These are phyloP conservation scores for Kwoniella botswanensis DNA, from an alignment of 768 basidiomycete genomes.

Conservation along the genomic window DNA sequence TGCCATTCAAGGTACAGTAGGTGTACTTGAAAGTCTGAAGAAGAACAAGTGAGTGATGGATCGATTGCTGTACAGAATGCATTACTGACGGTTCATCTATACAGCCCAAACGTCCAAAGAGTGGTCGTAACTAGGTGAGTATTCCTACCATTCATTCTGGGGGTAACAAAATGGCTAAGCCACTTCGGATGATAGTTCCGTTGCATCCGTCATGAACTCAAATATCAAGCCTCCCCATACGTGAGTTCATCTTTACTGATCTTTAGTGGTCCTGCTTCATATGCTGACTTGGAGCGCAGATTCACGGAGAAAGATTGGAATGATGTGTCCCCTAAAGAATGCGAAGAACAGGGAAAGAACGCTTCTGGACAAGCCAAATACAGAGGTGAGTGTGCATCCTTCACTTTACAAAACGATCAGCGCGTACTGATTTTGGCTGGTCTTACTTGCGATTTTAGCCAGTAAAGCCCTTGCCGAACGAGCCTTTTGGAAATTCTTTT, in stretches of 20 bases:
- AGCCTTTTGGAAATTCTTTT: constrained; percentile 51
- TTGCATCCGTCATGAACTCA: constrained; percentile 59
- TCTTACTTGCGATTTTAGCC: constrained; percentile 23
- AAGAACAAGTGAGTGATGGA: constrained; percentile 62
- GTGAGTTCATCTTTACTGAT: constrained; percentile 9
- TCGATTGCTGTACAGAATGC: too few species aligned
- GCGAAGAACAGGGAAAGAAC: constrained; percentile 35
- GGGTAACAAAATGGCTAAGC: neutral
- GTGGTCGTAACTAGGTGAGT: constrained; percentile 65
- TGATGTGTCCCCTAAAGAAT: constrained; percentile 12
- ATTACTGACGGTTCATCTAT: neutral
- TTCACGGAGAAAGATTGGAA: constrained; percentile 54
- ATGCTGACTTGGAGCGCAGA: constrained; percentile 17
- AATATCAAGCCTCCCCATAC: constrained; percentile 32
- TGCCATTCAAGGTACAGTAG: constrained; percentile 72
- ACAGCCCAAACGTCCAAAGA: constrained; percentile 65
- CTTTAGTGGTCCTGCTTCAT: constrained; percentile 5
- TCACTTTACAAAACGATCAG: neutral
- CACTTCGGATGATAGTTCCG: constrained; percentile 58
- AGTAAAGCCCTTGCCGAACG: constrained; percentile 53
- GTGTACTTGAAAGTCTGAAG: constrained; percentile 67
- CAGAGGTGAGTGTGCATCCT: constrained; percentile 30
- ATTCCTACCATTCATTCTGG: constrained; percentile 50
- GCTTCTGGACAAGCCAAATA: constrained; percentile 40
- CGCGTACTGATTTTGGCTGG: neutral